Evolutionary conservation across 495 filamentous ascomycete species (phyloP).

Genomic region (Trichoderma reesei): DNA sequence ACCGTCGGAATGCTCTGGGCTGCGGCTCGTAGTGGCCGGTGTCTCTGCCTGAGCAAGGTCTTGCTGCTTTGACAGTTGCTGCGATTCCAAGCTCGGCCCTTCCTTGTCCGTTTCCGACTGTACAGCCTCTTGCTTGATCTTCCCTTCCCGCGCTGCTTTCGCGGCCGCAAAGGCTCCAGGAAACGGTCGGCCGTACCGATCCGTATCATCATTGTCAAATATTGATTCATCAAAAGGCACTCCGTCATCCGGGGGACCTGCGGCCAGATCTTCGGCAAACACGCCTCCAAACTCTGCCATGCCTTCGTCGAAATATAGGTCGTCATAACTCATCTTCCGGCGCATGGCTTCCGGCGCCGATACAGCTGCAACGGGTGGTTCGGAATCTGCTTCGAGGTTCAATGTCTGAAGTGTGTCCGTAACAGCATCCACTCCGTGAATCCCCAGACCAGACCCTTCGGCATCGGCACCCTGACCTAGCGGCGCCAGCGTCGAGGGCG

Average conservation of each 20-base stretch:
- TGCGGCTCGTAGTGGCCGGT: conserved; percentile 25
- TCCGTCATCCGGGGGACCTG: conserved; percentile 25
- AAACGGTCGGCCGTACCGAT: conserved; percentile 44
- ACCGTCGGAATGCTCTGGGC: conserved; percentile 12
- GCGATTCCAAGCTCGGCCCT: conserved; percentile 30
- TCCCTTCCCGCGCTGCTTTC: conserved; percentile 25
- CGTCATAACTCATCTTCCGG: conserved; percentile 40
- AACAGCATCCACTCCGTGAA: conserved; percentile 22
- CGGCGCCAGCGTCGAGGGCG: conserved; percentile 13
- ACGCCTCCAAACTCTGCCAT: conserved; percentile 47
- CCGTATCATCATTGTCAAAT: conserved; percentile 59
- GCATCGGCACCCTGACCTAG: neutral
- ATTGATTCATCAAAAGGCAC: conserved; percentile 66
- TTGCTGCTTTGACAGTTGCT: conserved; percentile 26
- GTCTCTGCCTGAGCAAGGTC: conserved; percentile 31
- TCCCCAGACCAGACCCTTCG: conserved; percentile 23
- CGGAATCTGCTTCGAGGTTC: neutral
- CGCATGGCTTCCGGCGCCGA: neutral
- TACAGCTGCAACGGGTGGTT: neutral
- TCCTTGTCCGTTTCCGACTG: conserved; percentile 21
- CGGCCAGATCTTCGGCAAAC: conserved; percentile 29
- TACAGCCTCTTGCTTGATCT: neutral
- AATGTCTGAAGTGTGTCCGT: conserved; percentile 4
- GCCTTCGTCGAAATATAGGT: conserved; percentile 77
- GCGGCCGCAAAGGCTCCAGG: conserved; percentile 38